Conservation (phyloP, 306 rosid genomes). For the Styphnolobium japonicum region DNA sequence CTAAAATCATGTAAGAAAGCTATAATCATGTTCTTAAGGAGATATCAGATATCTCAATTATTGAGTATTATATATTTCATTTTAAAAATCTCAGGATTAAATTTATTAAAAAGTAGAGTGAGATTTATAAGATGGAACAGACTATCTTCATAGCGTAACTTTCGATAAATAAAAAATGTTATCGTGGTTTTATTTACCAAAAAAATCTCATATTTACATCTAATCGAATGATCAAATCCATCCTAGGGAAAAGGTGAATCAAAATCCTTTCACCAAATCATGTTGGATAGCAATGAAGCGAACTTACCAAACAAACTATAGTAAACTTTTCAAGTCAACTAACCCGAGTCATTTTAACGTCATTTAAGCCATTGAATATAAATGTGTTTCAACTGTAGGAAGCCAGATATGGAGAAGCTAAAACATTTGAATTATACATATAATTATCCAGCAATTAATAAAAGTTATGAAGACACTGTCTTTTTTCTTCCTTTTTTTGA, state of each 20-base stretch:
- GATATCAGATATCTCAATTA: neutral
- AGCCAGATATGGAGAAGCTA: no score
- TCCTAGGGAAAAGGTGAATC: neutral
- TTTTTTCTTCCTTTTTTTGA: no score
- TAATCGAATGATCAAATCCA: neutral
- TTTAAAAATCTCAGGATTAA: slow-evolving; percentile 3
- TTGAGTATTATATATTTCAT: neutral
- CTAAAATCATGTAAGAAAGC: neutral
- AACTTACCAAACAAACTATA: neutral
- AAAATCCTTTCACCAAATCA: neutral
- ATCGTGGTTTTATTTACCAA: neutral
- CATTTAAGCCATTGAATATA: neutral
- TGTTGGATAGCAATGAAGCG: neutral
- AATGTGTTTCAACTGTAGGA: no score
- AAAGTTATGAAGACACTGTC: no score
- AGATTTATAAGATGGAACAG: neutral
- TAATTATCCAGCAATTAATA: no score
- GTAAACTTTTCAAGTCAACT: neutral
- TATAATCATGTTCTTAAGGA: neutral
- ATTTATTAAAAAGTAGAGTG: neutral
- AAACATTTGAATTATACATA: no score
- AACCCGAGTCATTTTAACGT: no score
- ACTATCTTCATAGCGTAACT: neutral
- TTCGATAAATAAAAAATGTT: neutral
- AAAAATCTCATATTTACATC: neutral